Percentiles rank a stretch among this genome's conserved stretches.
Conservation (phyloP, 2,329 filamentous ascomycete species). For the Hypomyces perniciosus region DNA sequence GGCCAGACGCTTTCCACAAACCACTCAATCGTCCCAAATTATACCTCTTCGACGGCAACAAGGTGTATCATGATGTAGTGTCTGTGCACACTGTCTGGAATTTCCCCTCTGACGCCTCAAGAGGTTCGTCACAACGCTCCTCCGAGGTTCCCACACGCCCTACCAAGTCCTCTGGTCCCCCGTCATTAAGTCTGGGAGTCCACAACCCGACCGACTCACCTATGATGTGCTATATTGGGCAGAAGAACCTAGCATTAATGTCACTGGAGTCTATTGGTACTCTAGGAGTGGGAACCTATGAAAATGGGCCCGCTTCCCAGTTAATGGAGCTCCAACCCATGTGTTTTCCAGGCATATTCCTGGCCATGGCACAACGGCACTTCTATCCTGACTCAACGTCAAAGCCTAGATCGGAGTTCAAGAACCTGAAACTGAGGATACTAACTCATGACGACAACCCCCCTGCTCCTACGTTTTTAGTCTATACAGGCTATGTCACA, state of each 20-base stretch:
- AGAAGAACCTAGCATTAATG: constrained; percentile 39
- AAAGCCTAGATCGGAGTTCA: constrained; percentile 30
- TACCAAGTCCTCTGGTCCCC: constrained; percentile 24
- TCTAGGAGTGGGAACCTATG: constrained; percentile 32
- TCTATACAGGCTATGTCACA: constrained; percentile 47
- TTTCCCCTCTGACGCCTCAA: constrained; percentile 22
- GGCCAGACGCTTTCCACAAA: constrained; percentile 30
- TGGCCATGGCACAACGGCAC: constrained; percentile 52
- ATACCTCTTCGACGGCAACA: constrained; percentile 43
- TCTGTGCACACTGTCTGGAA: constrained; percentile 47
- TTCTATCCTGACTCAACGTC: constrained; percentile 36
- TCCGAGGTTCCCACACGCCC: constrained; percentile 34
- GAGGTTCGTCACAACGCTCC: constrained; percentile 24
- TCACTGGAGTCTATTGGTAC: constrained; percentile 42
- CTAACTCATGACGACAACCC: constrained; percentile 45
- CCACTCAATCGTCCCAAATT: constrained; percentile 33
- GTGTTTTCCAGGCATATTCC: constrained; percentile 44
- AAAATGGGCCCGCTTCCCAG: constrained; percentile 42
- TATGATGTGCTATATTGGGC: constrained; percentile 43
- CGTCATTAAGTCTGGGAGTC: constrained; percentile 17
- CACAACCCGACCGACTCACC: constrained; percentile 23
- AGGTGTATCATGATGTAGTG: constrained; percentile 39
- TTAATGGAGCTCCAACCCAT: constrained; percentile 43
- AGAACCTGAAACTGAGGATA: constrained; percentile 44
- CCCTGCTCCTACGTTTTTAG: constrained; percentile 38